phyloP scores from a whole-genome alignment of 2,329 filamentous ascomycete genomes.

The Cordyceps militaris region DNA sequence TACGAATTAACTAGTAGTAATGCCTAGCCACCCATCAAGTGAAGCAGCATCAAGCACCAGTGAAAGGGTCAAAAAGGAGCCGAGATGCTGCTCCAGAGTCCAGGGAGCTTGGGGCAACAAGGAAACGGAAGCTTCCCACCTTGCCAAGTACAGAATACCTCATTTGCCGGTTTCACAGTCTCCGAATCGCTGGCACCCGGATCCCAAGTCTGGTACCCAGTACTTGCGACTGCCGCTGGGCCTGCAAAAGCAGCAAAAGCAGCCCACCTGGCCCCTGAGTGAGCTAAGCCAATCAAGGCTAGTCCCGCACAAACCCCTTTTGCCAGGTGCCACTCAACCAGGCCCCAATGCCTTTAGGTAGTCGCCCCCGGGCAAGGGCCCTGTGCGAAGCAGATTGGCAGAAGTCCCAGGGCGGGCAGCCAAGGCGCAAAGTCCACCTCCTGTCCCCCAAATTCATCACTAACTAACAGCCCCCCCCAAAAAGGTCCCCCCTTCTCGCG shows the following conservation, averaged over 20 bases:
- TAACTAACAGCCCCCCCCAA: conserved; percentile 17
- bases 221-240: conserved; percentile 18
- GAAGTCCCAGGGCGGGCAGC: conserved; percentile 18
- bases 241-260: conserved; percentile 21
- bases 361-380: conserved; percentile 17
- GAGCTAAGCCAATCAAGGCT: conserved; percentile 21
- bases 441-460: conserved; percentile 14
- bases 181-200: not conserved
- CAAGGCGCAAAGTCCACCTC: conserved; percentile 28
- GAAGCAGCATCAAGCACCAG: not conserved
- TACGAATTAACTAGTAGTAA: too few relatives aligned
- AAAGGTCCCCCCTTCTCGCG: conserved; percentile 20
- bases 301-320: conserved; percentile 28
- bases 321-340: conserved; percentile 15
- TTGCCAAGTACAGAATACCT: not conserved
- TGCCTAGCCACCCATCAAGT: too few relatives aligned
- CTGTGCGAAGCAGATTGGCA: not conserved
- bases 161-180: not conserved
- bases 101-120: not conserved
- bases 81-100: not conserved
- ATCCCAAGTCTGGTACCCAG: not conserved
- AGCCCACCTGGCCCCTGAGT: conserved; percentile 16
- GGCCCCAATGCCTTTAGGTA: conserved; percentile 10
- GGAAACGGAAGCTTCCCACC: not conserved
- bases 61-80: not conserved